These are phyloP conservation scores for Porcisia hertigi DNA, from an alignment of 208 protist species.

Conservation along the genomic window DNA sequence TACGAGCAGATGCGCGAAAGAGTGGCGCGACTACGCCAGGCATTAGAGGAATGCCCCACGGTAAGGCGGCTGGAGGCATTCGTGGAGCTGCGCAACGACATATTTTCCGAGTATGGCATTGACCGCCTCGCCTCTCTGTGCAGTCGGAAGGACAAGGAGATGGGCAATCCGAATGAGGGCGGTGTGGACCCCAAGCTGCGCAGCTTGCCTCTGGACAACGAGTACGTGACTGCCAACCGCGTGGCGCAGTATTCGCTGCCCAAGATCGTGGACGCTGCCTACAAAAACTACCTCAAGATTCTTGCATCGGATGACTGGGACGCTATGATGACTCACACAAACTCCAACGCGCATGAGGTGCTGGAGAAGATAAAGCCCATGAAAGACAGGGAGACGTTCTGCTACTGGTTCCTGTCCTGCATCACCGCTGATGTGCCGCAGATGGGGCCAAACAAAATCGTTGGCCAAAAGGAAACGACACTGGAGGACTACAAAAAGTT, in stretches of 20 bases:
- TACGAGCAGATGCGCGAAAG: slow-evolving; percentile 80
- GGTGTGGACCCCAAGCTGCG: slow-evolving; percentile 50
- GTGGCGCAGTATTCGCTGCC: slow-evolving; percentile 83
- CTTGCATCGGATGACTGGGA: slow-evolving; percentile 64
- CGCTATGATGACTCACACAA: slow-evolving; percentile 52
- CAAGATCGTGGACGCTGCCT: slow-evolving; percentile 72
- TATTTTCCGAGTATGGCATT: slow-evolving; percentile 71
- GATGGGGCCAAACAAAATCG: slow-evolving; percentile 85
- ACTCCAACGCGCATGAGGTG: slow-evolving; percentile 37
- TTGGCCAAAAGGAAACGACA: slow-evolving; percentile 66
- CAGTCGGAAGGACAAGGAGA: slow-evolving; percentile 62
- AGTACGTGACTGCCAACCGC: slow-evolving; percentile 57
- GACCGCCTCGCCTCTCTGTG: slow-evolving; percentile 80
- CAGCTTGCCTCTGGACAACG: slow-evolving; percentile 41
- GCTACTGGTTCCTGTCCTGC: slow-evolving; percentile 85
- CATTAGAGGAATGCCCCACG: slow-evolving; percentile 50
- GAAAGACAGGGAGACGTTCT: slow-evolving; percentile 75
- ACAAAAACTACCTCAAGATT: slow-evolving; percentile 80
- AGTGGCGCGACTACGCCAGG: slow-evolving; percentile 51
- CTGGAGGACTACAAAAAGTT: slow-evolving; percentile 82
- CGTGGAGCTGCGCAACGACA: slow-evolving; percentile 59
- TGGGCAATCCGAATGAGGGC: slow-evolving; percentile 72
- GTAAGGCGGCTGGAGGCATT: slow-evolving; percentile 67
- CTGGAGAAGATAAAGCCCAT: slow-evolving; percentile 60
- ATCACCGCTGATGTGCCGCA: slow-evolving; percentile 80